A percentile compares a stretch with the other conserved stretches of the same genome.
These are phyloP conservation scores for Xylariales sp. DNA, from an alignment of 2,329 filamentous ascomycete genomes.

Conservation along the genomic window DNA sequence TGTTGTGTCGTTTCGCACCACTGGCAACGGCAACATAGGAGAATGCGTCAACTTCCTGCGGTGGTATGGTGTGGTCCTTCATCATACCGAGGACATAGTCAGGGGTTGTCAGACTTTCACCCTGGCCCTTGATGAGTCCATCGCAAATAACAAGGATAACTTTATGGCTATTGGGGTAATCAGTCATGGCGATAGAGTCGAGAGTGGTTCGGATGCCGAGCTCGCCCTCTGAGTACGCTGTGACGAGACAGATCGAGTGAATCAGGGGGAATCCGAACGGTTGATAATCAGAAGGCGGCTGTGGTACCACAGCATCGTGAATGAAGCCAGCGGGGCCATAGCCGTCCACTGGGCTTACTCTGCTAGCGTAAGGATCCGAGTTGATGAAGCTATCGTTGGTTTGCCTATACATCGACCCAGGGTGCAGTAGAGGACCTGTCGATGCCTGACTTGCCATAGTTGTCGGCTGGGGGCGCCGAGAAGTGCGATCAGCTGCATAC, in stretches of 20 bases:
- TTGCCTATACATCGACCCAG: constrained; percentile 67
- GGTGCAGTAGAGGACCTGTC: constrained; percentile 65
- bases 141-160: constrained; percentile 94
- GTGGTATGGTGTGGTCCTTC: constrained; percentile 77
- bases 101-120: constrained; percentile 80
- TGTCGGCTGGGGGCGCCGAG: constrained; percentile 58
- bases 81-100: constrained; percentile 92
- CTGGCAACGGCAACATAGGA: constrained; percentile 96
- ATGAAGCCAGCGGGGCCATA: constrained; percentile 90
- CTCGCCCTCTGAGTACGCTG: constrained; percentile 93
- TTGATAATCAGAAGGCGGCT: constrained; percentile 95
- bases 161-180: constrained; percentile 99
- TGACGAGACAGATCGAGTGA: constrained; percentile 90
- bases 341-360: constrained; percentile 57
- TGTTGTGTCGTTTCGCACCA: constrained; percentile 96
- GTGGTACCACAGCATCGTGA: constrained; percentile 90
- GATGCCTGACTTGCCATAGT: constrained; percentile 93
- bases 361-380: constrained; percentile 49
- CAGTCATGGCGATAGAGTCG: constrained; percentile 93
- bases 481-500: constrained; percentile 66
- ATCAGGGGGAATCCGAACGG: constrained; percentile 94
- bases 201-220: constrained; percentile 90
- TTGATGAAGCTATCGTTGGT: constrained; percentile 61
- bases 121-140: constrained; percentile 93
- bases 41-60: constrained; percentile 80